Evolutionary conservation across 257 asterid species (phyloP).

Genomic region (Cinchona pubescens): DNA sequence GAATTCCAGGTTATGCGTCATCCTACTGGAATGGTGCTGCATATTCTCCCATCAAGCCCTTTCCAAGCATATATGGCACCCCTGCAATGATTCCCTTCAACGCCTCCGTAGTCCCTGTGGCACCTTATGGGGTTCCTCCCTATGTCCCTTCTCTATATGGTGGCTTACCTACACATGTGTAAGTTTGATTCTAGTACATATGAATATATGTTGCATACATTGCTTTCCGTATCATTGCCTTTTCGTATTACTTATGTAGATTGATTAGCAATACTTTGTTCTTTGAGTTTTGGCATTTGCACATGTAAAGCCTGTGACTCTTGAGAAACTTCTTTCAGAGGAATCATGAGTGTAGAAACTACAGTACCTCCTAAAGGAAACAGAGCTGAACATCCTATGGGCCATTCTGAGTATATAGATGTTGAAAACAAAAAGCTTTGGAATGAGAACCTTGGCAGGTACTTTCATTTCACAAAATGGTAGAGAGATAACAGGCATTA

Average conservation of each 20-base stretch:
- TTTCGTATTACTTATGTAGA: background rate
- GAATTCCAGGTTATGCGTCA: conserved; percentile 56
- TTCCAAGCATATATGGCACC: conserved; percentile 49
- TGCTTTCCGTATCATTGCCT: conserved; percentile 5
- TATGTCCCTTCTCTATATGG: conserved; percentile 40
- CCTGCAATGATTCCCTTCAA: conserved; percentile 67
- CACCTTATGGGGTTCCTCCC: conserved; percentile 48
- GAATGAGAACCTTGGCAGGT: conserved; percentile 52
- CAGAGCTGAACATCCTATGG: conserved; percentile 19
- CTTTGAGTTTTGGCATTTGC: background rate
- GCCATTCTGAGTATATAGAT: conserved; percentile 36
- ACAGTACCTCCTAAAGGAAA: conserved; percentile 42
- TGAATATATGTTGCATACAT: conserved; percentile 12
- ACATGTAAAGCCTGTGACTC: background rate
- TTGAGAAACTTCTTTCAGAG: conserved; percentile 40
- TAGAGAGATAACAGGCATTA: background rate
- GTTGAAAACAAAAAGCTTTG: conserved; percentile 44
- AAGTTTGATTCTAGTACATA: conserved; percentile 27
- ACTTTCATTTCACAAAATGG: conserved; percentile 21
- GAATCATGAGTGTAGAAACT: conserved; percentile 43
- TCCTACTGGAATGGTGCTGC: conserved; percentile 63
- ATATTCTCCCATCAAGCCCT: conserved; percentile 45
- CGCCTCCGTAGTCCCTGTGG: conserved; percentile 46
- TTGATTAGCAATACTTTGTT: background rate
- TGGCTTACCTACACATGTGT: conserved; percentile 47